Evolutionary conservation across 1,284 basidiomycete genomes (phyloP).

Genomic region (Phellopilus nigrolimitatus): DNA sequence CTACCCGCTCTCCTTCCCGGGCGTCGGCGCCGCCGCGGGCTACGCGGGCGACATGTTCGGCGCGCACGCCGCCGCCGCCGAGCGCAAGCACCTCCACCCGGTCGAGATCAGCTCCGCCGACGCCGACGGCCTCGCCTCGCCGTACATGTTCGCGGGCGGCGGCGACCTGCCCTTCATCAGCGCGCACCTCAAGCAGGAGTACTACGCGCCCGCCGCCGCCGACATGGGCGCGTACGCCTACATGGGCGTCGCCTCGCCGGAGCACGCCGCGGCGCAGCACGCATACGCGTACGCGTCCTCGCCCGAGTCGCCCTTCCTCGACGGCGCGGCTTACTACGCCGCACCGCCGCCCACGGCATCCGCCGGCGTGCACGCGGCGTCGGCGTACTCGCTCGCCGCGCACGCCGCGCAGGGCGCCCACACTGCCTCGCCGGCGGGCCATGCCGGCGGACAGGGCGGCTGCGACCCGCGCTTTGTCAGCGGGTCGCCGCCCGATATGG

Average conservation of each 20-base stretch:
- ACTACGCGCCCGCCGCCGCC: slow-evolving; percentile 5
- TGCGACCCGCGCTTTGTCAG: slow-evolving; percentile 21
- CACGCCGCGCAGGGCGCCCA: slow-evolving; percentile 1
- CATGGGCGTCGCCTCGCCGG: slow-evolving; percentile 4
- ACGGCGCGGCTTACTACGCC: slow-evolving; percentile 16
- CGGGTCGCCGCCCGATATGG: slow-evolving; percentile 17
- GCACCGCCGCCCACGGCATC: slow-evolving; percentile 12
- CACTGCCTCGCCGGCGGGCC: slow-evolving; percentile 1
- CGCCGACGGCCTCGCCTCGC: slow-evolving; percentile 8
- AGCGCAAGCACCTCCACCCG: slow-evolving; percentile 13
- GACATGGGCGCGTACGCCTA: slow-evolving; percentile 6
- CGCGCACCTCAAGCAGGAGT: slow-evolving; percentile 13
- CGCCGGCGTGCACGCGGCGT: background rate
- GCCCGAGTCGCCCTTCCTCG: slow-evolving; percentile 17
- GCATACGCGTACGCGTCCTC: slow-evolving; percentile 13
- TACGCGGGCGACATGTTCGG: slow-evolving; percentile 2
- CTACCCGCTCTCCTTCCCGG: slow-evolving; percentile 9
- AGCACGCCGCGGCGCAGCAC: slow-evolving; percentile 11
- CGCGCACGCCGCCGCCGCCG: slow-evolving; percentile 3
- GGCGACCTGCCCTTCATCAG: slow-evolving; percentile 14
- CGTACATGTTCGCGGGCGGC: slow-evolving; percentile 10
- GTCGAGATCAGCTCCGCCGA: slow-evolving; percentile 7
- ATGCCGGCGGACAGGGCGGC: slow-evolving; percentile 9
- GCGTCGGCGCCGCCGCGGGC: background rate
- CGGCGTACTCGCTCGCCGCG: background rate